Base-by-base conservation (phyloP, 108 stramenopile species). In the Pseudonitzschia multistriata region DNA sequence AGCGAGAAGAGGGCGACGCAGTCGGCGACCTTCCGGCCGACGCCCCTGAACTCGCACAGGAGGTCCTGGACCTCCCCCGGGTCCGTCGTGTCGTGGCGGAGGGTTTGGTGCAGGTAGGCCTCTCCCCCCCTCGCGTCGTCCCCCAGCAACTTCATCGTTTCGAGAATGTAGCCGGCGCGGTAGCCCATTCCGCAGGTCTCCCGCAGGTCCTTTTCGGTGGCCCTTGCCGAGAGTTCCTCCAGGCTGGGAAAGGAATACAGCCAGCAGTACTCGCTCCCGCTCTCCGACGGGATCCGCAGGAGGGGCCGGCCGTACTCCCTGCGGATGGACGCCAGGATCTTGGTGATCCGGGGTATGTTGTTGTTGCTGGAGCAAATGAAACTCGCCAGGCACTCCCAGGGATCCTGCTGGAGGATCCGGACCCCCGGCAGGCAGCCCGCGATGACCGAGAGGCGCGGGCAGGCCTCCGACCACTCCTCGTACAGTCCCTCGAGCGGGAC, bases 331-430 rank as follows among this genome's bases (percentile, higher is more conserved):
- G 81, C 72, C 45, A 98, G 77, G 91, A 99, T 97, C 29, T 89
- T 83, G 5, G 86, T 83, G 65, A 99, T 99, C 17, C 99, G 73
- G 10, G 96, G 86, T 67, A 99, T 99, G 79, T 99, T 99, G 85
- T 99, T 99, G 85, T 99, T 99, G 72, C 88, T 89, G 21, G 90
- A 93, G 70, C 98, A 98, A 34, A 99, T 93, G 74, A 99, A 99
- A 56, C 94, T 96, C 53, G 98, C 75, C 48, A 98, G 81, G 74
- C 97, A 97, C 74, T 99, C 98, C 66, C 88, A 81, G 7, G 97
- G 97, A 74, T 98, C 94, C 68, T 99, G 99, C 3, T 94, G 74
- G 31, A 95, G 36, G 7, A 97, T 83, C 0, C 97, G 83, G 19
- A 97, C 89, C 21, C 96, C 97, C 19, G 92, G 94, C 39, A 98